Evolutionary conservation across 2,329 filamentous ascomycete species (phyloP), one percentile per base, ranked within the genome.

Genomic region (Xylariaceae sp.): DNA sequence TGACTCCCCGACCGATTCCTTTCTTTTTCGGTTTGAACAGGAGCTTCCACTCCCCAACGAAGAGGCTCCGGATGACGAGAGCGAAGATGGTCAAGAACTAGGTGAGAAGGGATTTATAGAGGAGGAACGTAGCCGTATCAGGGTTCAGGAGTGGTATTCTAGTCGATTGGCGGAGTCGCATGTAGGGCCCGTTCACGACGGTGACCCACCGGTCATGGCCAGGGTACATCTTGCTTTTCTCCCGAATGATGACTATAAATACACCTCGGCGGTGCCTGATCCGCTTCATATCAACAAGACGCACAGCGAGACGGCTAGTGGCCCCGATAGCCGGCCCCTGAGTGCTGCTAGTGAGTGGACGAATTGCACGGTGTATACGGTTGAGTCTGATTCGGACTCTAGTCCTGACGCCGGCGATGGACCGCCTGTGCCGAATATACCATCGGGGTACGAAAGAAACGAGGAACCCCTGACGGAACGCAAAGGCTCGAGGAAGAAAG

Each of bases 161-260:
- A 59, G 50, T n/a, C 60, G 51, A 15, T 2, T 68, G 18, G 15
- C 15, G 11, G 15, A 53, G 17, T 37, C 56, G 13, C n/a, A 47
- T 1, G 3, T 55, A 2, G 45, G 62, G 44, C 30, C 58, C 2
- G 53, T 41, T 8, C 17, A 34, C 2, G 62, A 67, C 39, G 65
- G 65, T 48, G 30, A 60, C 3, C 60, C 53, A 56, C 63, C 68
- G 4, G 53, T 65, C 23, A 10, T 70, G 7, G 68, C 66, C 0
- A 59, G 61, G 62, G 60, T 70, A 0, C 68, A 70, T 47, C 66
- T 68, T 18, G 68, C 68, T 0, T 68, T 71, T 34, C 68, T 61
- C 18, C 60, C 66, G 10, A 4, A 9, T 4, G 17, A 15, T 9
- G 23, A 35, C 1, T 4, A 37, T 35, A 13, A 30, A 4, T 63